Base-by-base conservation (phyloP, 768 basidiomycete species). In the Suillus placidus region DNA sequence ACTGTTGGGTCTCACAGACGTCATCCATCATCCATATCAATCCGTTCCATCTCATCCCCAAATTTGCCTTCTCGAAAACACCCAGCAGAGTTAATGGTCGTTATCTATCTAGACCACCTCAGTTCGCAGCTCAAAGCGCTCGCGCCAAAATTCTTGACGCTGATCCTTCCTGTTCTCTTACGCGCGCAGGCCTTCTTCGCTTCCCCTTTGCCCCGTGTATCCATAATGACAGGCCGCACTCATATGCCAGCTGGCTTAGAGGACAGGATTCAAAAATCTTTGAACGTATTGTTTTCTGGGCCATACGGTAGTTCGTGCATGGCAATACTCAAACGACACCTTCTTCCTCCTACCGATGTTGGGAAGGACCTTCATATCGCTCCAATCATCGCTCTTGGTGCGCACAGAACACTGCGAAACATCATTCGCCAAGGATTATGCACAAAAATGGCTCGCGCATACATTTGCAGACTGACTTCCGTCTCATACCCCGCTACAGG, bases 131-230 rank as follows among this genome's bases (percentile, higher is more conserved):
- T 88, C 55, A 88, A 88, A 71, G 82, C 81, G 18, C 79, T 92
- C 18, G 80, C 88, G 6, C 83, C 88, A 8, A 75, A 75, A 13
- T 82, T 84, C 70, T 82, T 92, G 42, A 73, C 77, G 14, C 70
- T 77, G 42, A 86, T 93, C 61, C 79, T 93, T n/a, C 88, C 90
- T 0, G 80, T 90, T 40, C 84, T 94, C n/a, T 90, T 92, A 71
- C 87, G 89, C 20, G 84, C 84, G 26, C 81, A 91, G 30, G 86
- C 88, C 1, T 87, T 85, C 69, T 90, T 85, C 71, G 80, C 86
- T 4, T 83, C 86, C 3, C 86, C 90, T 2, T 83, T 94, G 18
- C 89, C 92, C 47, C 85, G 89, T 9, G 77, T 94, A 12, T 86
- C 89, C 6, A 79, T 92, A 49, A 80, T 80, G 60, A 73, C 73